phyloP scores from a whole-genome alignment of 2,329 filamentous ascomycete genomes.

The Raffaelea ambrosiae region DNA sequence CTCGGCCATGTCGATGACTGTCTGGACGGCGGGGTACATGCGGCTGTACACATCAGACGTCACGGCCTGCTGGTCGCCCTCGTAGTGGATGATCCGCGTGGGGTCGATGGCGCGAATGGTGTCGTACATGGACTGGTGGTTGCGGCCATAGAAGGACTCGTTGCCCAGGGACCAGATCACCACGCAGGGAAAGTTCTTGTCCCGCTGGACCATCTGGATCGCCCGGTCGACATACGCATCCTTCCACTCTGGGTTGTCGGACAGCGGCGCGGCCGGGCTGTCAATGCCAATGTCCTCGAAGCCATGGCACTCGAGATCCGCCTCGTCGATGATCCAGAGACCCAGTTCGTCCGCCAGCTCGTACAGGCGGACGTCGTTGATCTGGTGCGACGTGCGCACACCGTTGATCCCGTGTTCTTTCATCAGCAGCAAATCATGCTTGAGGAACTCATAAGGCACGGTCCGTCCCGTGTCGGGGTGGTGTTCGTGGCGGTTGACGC shows the following conservation, averaged over 20 bases:
- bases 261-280: slow-evolving; percentile 29
- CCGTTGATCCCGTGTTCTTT: slow-evolving; percentile 65
- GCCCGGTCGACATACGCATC: slow-evolving; percentile 57
- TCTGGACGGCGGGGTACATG: slow-evolving; percentile 49
- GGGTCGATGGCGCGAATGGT: slow-evolving; percentile 48
- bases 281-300: slow-evolving; percentile 7
- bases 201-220: slow-evolving; percentile 51
- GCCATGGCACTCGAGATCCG: slow-evolving; percentile 33
- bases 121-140: slow-evolving; percentile 55
- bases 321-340: slow-evolving; percentile 48
- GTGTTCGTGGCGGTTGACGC: slow-evolving; percentile 63
- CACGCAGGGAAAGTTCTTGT: slow-evolving; percentile 57
- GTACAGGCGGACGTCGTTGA: slow-evolving; percentile 50
- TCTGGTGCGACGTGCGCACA: slow-evolving; percentile 59
- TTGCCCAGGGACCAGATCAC: slow-evolving; percentile 62
- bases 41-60: slow-evolving; percentile 52
- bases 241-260: slow-evolving; percentile 48
- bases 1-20: slow-evolving; percentile 29
- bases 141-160: slow-evolving; percentile 57
- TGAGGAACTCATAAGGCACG: slow-evolving; percentile 53
- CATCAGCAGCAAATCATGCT: slow-evolving; percentile 57
- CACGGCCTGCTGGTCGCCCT: slow-evolving; percentile 46
- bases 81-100: slow-evolving; percentile 52
- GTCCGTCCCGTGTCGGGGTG: slow-evolving; percentile 55
- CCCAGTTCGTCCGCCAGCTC: slow-evolving; percentile 57